Evolutionary conservation across 768 basidiomycete species (phyloP), one percentile per base, ranked within the genome.

Genomic region (Leucocoprinus birnbaumii): DNA sequence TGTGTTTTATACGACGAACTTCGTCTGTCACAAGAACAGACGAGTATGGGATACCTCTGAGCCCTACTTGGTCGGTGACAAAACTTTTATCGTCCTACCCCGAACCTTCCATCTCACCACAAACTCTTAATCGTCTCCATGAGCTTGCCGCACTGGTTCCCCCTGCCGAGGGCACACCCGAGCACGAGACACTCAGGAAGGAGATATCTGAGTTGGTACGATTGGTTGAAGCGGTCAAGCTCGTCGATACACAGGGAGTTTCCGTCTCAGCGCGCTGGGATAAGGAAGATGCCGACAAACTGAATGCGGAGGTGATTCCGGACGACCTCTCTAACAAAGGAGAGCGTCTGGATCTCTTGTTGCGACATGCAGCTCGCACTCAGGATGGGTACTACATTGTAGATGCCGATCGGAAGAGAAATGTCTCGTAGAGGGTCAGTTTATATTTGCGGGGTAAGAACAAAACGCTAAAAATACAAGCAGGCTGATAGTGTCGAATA

Each of bases 1-100:
- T 11, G 3, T 16, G 8, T 38, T 38, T 14, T 11, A 14, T 40
- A 11, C 40, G 47, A 22, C 25, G 37, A 18, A 48, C 47, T 42
- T 26, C 46, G 16, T 16, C 26, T 7, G 24, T 4, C 7, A 18
- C 27, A 38, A 62, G 70, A 48, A 77, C 77, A 1, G 89, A 91
- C 61, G 67, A 76, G 3, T 80, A 72, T 53, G 86, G 84, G 16
- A 81, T 92, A 53, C 91, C 91, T 4, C 55, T 75, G 0, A 67
- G 71, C 43, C 85, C 91, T 19, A 85, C 86, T 0, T 93, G 91
- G 91, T 93, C 91, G 51, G 85, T 94, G 45, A 78, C 85, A 61
- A 72, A 85, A 46, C 78, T 93, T 8, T 70, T 93, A 5, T 86
- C 87, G 5, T 91, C 89, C 3, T 93, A 91, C 63, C 84, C 89